These are phyloP conservation scores for Canavalia gladiata DNA, from an alignment of 306 rosid genomes.

Conservation along the genomic window DNA sequence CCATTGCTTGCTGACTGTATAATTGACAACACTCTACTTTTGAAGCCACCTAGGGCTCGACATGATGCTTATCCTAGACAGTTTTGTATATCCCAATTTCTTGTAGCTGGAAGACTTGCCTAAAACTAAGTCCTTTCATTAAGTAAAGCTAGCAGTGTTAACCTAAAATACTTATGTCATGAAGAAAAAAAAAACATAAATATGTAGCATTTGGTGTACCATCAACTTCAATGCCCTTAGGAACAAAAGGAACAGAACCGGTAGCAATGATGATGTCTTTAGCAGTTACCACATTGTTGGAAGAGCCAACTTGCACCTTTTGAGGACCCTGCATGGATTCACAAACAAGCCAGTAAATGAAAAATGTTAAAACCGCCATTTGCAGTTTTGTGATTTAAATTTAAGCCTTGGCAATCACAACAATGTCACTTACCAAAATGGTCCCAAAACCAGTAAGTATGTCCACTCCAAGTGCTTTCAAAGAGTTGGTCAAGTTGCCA, in stretches of 20 bases:
- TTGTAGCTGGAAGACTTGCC: not conserved
- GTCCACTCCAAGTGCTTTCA: slow-evolving; percentile 89
- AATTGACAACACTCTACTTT: not conserved
- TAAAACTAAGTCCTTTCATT: slow-evolving; percentile 7
- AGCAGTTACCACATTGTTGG: slow-evolving; percentile 73
- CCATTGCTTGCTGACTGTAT: not conserved
- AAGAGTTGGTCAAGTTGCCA: slow-evolving; percentile 73
- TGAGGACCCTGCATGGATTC: slow-evolving; percentile 71
- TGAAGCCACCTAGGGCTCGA: not conserved
- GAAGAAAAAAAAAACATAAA: slow-evolving; percentile 29
- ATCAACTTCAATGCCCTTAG: slow-evolving; percentile 91
- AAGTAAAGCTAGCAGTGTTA: slow-evolving; percentile 5
- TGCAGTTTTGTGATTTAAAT: not conserved
- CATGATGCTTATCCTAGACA: not conserved
- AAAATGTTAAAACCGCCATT: slow-evolving; percentile 4
- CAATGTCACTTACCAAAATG: slow-evolving; percentile 66
- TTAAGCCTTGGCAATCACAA: slow-evolving; percentile 26
- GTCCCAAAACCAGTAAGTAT: slow-evolving; percentile 81
- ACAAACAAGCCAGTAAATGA: slow-evolving; percentile 26
- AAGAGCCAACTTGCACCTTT: slow-evolving; percentile 78
- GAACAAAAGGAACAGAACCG: slow-evolving; percentile 91
- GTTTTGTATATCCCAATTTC: not conserved
- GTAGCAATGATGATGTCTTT: slow-evolving; percentile 86
- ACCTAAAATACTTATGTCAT: slow-evolving; percentile 12
- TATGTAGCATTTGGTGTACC: slow-evolving; percentile 55